Evolutionary conservation across 1,284 basidiomycete species (phyloP).

Genomic region (Naganishia sp.): DNA sequence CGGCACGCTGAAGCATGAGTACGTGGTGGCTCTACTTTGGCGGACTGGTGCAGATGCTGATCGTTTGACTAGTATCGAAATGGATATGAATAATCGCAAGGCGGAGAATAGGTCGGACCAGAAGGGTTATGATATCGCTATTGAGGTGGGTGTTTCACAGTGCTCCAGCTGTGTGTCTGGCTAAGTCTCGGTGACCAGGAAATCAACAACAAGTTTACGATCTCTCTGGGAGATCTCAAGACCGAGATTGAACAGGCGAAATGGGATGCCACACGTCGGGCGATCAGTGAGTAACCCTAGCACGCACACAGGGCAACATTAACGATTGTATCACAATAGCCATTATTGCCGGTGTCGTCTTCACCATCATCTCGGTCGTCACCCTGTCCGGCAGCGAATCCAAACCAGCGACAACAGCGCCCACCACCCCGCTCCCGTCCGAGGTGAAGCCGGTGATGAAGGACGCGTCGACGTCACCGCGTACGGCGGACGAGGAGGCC

Average conservation of each 20-base stretch:
- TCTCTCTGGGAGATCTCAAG: constrained; percentile 79
- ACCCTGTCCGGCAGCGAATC: constrained; percentile 28
- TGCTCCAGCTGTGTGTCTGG: neutral
- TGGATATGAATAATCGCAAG: constrained; percentile 93
- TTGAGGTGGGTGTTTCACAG: constrained; percentile 66
- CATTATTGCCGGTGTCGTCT: constrained; percentile 48
- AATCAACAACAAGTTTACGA: constrained; percentile 80
- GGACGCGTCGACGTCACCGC: constrained; percentile 13
- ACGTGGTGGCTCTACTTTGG: constrained; percentile 43
- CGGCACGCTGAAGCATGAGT: constrained; percentile 87
- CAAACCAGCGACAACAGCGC: constrained; percentile 15
- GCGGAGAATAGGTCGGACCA: constrained; percentile 86
- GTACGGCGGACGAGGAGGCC: constrained; percentile 22
- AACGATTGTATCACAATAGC: constrained; percentile 36
- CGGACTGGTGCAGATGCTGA: neutral
- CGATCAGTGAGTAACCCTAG: constrained; percentile 65
- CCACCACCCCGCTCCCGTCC: neutral
- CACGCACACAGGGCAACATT: neutral
- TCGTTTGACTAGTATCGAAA: constrained; percentile 68
- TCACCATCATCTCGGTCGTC: constrained; percentile 41
- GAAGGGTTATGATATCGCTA: constrained; percentile 81
- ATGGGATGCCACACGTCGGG: constrained; percentile 86
- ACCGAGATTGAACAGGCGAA: constrained; percentile 84
- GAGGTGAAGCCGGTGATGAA: constrained; percentile 9
- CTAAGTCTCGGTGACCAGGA: constrained; percentile 59